These are phyloP conservation scores for Thielaviopsis ethacetica DNA, from an alignment of 2,329 filamentous ascomycete species.

Conservation along the genomic window DNA sequence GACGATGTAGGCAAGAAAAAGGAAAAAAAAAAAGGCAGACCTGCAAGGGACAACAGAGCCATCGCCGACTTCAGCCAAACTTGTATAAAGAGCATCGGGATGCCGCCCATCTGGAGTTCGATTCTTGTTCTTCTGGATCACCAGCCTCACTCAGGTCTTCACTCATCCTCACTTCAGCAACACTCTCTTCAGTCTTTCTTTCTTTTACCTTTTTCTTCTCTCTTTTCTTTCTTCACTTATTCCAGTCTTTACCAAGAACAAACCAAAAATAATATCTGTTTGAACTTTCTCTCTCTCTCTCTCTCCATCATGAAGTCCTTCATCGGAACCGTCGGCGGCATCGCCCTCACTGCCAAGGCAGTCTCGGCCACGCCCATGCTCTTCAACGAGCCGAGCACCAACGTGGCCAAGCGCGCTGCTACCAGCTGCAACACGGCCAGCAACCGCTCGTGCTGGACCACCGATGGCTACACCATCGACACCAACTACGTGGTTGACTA, in stretches of 20 bases:
- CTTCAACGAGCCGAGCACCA: slow-evolving; percentile 8
- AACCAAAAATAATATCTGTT: background rate
- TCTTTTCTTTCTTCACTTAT: background rate
- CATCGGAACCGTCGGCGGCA: slow-evolving; percentile 2
- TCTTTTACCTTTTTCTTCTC: background rate
- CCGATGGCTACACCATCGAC: slow-evolving; percentile 19
- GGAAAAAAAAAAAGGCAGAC: background rate
- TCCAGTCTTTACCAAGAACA: background rate
- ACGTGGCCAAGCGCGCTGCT: slow-evolving; percentile 16
- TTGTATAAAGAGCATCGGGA: background rate
- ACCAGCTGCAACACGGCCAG: slow-evolving; percentile 14
- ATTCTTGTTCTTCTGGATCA: slow-evolving; percentile 7
- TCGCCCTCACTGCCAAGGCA: slow-evolving; percentile 5
- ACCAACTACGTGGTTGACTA: slow-evolving; percentile 18
- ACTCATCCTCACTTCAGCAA: slow-evolving; percentile 5
- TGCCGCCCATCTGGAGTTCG: background rate
- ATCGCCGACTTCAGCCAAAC: background rate
- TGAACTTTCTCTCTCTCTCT: background rate
- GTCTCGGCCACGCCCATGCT: slow-evolving; percentile 7
- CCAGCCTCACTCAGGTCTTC: slow-evolving; percentile 7
- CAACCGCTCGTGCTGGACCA: slow-evolving; percentile 15
- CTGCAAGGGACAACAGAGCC: slow-evolving; percentile 1
- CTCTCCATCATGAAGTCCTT: slow-evolving; percentile 10
- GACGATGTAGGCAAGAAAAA: too few relatives aligned
- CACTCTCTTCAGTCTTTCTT: background rate